These are phyloP conservation scores for Schizochytrium sp. DNA, from an alignment of 108 stramenopile genomes.

Conservation along the genomic window DNA sequence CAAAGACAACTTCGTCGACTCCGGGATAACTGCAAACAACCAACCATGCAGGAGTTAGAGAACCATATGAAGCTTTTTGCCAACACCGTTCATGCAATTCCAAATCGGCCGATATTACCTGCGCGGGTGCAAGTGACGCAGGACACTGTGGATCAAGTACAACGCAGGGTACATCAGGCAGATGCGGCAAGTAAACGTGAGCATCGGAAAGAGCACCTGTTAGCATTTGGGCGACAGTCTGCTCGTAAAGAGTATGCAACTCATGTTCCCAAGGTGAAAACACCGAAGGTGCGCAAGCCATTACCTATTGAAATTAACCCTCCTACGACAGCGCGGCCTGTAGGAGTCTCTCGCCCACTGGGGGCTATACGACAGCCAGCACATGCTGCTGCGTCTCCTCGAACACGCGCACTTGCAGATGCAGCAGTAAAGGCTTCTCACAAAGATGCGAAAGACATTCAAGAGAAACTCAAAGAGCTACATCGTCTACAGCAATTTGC, in stretches of 20 bases:
- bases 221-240: slow-evolving; percentile 5
- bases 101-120: neutral
- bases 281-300: neutral
- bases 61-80: neutral
- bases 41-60: neutral
- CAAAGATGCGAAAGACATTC: neutral
- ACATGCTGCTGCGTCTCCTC: slow-evolving; percentile 2
- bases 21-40: neutral
- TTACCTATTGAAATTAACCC: neutral
- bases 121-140: neutral
- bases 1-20: neutral
- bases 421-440: slow-evolving; percentile 14
- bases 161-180: neutral
- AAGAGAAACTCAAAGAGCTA: neutral
- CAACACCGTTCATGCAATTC: neutral
- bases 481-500: neutral
- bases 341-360: neutral
- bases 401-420: neutral
- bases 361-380: slow-evolving; percentile 8
- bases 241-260: slow-evolving; percentile 3
- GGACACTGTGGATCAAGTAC: neutral
- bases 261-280: neutral
- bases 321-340: neutral
- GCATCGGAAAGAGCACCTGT: neutral
- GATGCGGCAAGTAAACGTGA: neutral